Evolutionary conservation across 176 grass and related monocot genomes (phyloP), one percentile per base, ranked within the genome.

Genomic region (Puccinellia tenuiflora): DNA sequence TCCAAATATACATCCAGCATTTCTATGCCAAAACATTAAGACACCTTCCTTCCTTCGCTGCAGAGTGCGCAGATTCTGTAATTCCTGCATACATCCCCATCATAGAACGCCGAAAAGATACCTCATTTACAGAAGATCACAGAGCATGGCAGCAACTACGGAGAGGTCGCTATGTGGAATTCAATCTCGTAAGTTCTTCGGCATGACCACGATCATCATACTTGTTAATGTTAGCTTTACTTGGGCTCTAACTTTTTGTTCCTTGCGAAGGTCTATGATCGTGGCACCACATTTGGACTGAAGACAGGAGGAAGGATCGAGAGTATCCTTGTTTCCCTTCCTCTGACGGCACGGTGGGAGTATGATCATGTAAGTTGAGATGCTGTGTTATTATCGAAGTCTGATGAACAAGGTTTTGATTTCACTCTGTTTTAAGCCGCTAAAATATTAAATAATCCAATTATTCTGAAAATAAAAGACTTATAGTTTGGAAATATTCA

Each of bases 301-400:
- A 92, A 94, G 82, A 94, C 92, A 46, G 92, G 90, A 60, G 90
- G 92, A 28, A 82, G 92, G 81, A 92, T 94, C 51, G 89, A 94
- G 85, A 94, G 89, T 64, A 94, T 94, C 45, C 92, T 94, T 73
- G 92, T 92, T 77, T 94, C 89, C 57, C 89, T 94, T 29, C 92
- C 92, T 39, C 73, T 90, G 25, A 90, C 89, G 4, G 87, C 89
- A 57, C 87, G 89, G 26, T 94, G 92, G 92, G 89, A 92, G 79
- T 94, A 94, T 50, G 92, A 90, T 77, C 89, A 92, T 86, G 92
- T 94, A 94, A 80, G 73, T 50, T 83, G 21, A 51, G 34, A 72
- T 22, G 33, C 13, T 45, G 18, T 33, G 24, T 75, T 8, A 47
- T 46, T 71, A 71, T 28, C 40, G 0, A 78, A 57, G 20, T 69